These are phyloP conservation scores for Verticillium tricorpus DNA, from an alignment of 2,329 filamentous ascomycete species.

Conservation along the genomic window DNA sequence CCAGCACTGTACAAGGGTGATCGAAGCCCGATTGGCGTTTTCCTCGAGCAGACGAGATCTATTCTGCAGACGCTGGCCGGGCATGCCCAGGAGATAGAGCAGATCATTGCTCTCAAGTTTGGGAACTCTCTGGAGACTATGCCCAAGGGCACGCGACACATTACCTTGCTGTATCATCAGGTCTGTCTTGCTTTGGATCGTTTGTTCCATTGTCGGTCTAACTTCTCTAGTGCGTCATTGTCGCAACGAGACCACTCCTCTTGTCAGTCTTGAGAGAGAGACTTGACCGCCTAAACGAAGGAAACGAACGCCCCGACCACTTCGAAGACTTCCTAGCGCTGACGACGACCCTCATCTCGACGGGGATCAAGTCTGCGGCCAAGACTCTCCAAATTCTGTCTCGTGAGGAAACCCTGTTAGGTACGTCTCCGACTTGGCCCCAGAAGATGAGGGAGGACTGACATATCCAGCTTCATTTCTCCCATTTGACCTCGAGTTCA, in stretches of 20 bases:
- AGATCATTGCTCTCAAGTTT: slow-evolving; percentile 26
- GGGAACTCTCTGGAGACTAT: slow-evolving; percentile 17
- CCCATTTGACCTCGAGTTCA: slow-evolving; percentile 33
- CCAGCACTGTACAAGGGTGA: slow-evolving; percentile 29
- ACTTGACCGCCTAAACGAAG: slow-evolving; percentile 1
- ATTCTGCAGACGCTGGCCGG: slow-evolving; percentile 30
- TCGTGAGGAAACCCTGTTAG: slow-evolving; percentile 14
- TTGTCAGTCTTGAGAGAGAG: slow-evolving; percentile 1
- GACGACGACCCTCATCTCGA: slow-evolving; percentile 29
- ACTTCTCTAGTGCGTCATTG: slow-evolving; percentile 14
- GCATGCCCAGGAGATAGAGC: slow-evolving; percentile 33
- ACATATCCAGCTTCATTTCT: slow-evolving; percentile 17
- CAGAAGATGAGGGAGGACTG: slow-evolving; percentile 19
- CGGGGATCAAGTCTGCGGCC: slow-evolving; percentile 34
- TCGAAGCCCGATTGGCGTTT: slow-evolving; percentile 22
- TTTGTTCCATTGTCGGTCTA: neutral
- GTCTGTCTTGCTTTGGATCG: slow-evolving; percentile 12
- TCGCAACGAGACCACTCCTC: slow-evolving; percentile 2
- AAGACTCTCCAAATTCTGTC: slow-evolving; percentile 33
- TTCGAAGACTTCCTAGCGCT: slow-evolving; percentile 18
- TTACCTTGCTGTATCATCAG: slow-evolving; percentile 20
- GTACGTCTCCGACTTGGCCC: slow-evolving; percentile 17
- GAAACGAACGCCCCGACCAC: slow-evolving; percentile 20
- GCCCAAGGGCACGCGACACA: slow-evolving; percentile 1
- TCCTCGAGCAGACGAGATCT: slow-evolving; percentile 24